Evolutionary conservation across 2,329 filamentous ascomycete species (phyloP).

Genomic region (Pseudocercospora musae): DNA sequence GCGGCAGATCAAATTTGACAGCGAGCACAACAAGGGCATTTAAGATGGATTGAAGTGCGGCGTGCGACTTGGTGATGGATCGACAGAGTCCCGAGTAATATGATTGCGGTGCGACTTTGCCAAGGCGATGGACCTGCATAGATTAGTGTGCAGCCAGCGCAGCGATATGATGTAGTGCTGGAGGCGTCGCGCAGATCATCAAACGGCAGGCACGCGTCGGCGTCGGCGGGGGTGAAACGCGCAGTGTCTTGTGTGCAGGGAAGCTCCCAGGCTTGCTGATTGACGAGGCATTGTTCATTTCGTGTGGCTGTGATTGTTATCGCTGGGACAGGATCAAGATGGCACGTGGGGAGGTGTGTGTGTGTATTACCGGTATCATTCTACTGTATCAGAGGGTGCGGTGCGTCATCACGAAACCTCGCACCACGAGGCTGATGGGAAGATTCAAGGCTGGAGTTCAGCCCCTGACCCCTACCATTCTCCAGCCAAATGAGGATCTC

Average conservation of each 20-base stretch:
- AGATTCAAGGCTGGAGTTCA: neutral
- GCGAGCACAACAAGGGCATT: neutral
- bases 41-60: too few relatives aligned
- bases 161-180: too few relatives aligned
- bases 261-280: neutral
- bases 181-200: neutral
- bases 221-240: neutral
- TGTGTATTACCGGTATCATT: too few relatives aligned
- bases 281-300: neutral
- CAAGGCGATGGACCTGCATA: neutral
- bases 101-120: neutral
- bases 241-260: neutral
- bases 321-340: neutral
- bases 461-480: neutral
- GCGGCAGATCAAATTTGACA: neutral
- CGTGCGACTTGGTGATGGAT: neutral
- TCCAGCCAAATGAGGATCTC: neutral
- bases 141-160: too few relatives aligned
- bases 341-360: neutral
- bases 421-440: neutral
- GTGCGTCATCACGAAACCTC: neutral
- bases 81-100: neutral
- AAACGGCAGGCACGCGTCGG: neutral
- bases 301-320: neutral
- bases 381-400: neutral